Evolutionary conservation across 129 eudicot genomes (phyloP), one percentile per base, ranked within the genome.

Genomic region (Flaveria brownii): DNA sequence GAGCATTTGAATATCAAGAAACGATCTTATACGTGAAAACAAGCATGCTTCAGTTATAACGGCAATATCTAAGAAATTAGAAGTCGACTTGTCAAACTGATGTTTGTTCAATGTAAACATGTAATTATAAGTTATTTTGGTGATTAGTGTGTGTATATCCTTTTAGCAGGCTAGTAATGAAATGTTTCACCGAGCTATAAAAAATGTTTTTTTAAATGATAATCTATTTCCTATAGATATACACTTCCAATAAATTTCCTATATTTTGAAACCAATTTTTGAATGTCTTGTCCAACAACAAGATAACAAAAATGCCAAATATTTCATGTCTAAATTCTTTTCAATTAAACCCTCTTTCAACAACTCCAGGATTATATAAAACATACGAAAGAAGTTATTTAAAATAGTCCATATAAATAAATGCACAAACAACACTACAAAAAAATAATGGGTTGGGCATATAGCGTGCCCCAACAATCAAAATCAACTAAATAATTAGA

Each of bases 361-460:
- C 26, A 30, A 59, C 62, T 25, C 65, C 2, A 79, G 4, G 30
- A 50, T 72, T 71, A 39, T 55, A 23, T 26, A 77, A 22, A 41
- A 46, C 43, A 78, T 20, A 64, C 66, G 66, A 14, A 71, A 78
- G 72, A 16, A 13, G 82, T 62, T 61, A 49, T 52, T 18, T 52
- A 52, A 49, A 49, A 63, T 63, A 72, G 23, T 79, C 83, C 83
- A 79, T n/a, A 79, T 79, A 79, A 39, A 65, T 72, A 64, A 72
- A 64, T 64, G 50, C 83, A 72, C 68, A 51, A 50, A 61, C 74
- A 64, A 63, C 73, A 41, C 78, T 79, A 79, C 83, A 79, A 79
- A 79, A 79, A 52, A 50, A 33, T 50, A 52, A 78, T 36, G 12
- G 10, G 22, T 12, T 16, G 14, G 39, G 18, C n/a, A 50, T 65